Percentiles rank a stretch among this genome's conserved stretches.
These are phyloP conservation scores for Boletus sp. DNA, from an alignment of 768 basidiomycete species.

Conservation along the genomic window DNA sequence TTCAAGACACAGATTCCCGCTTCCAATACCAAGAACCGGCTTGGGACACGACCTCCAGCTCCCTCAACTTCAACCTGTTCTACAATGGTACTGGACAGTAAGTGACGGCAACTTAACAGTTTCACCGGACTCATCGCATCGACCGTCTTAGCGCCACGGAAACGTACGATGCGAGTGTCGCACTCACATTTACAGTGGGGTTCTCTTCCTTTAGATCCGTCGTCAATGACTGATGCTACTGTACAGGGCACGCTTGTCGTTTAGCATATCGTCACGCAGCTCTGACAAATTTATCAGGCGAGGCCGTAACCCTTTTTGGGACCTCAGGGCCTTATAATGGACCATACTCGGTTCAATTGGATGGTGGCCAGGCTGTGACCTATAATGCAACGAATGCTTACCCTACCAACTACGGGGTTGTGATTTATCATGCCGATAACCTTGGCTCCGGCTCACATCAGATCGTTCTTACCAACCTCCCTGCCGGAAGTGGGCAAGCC, in stretches of 20 bases:
- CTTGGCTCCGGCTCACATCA: conserved; percentile 40
- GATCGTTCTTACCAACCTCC: conserved; percentile 35
- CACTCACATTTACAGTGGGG: conserved; percentile 42
- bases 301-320: conserved; percentile 45
- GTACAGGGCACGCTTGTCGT: conserved; percentile 20
- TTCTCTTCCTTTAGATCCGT: neutral
- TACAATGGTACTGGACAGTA: conserved; percentile 45
- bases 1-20: conserved; percentile 39
- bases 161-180: conserved; percentile 33
- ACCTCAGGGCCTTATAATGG: conserved; percentile 38
- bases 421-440: conserved; percentile 35
- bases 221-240: conserved; percentile 3
- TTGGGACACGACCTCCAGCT: conserved; percentile 35
- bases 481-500: conserved; percentile 15
- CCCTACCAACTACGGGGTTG: conserved; percentile 28
- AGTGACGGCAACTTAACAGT: conserved; percentile 2
- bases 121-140: neutral
- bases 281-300: conserved; percentile 30
- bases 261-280: neutral
- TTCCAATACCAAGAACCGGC: conserved; percentile 39
- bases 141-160: conserved; percentile 33
- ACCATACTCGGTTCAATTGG: conserved; percentile 37
- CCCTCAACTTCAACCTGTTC: conserved; percentile 38
- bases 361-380: conserved; percentile 24
- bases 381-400: conserved; percentile 22